phyloP scores from a whole-genome alignment of 148 eudicot species.

The Dianthus caryophyllus region DNA sequence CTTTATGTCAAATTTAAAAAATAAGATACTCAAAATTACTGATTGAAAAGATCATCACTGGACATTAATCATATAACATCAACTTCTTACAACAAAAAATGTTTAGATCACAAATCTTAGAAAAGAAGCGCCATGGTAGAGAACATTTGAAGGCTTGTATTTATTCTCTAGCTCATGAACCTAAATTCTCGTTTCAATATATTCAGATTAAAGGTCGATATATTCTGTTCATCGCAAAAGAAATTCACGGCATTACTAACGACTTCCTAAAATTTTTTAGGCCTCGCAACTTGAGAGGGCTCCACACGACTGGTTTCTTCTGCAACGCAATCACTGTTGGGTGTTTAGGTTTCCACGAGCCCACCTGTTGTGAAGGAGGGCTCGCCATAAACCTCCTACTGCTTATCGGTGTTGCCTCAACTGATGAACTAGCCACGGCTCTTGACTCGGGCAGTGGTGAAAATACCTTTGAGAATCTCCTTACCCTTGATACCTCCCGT shows the following conservation, averaged over 20 bases:
- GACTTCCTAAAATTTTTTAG: slow-evolving; percentile 51
- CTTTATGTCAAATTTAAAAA: no score
- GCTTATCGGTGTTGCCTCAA: slow-evolving; percentile 54
- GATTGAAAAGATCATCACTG: no score
- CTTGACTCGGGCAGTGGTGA: slow-evolving; percentile 42
- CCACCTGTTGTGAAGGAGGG: slow-evolving; percentile 56
- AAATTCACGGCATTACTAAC: slow-evolving; percentile 19
- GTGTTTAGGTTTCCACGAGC: slow-evolving; percentile 86
- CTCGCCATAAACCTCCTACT: slow-evolving; percentile 77
- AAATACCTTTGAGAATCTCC: slow-evolving; percentile 57
- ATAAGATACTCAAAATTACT: no score
- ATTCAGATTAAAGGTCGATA: slow-evolving; percentile 9
- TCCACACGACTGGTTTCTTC: slow-evolving; percentile 75
- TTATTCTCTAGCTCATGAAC: background rate
- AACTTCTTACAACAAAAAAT: slow-evolving; percentile 6
- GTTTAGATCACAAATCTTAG: slow-evolving; percentile 1
- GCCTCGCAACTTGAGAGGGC: slow-evolving; percentile 58
- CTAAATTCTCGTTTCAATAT: slow-evolving; percentile 5
- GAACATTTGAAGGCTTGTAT: background rate
- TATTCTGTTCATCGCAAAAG: background rate
- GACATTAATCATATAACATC: no score
- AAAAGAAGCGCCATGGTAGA: background rate
- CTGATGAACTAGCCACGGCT: slow-evolving; percentile 24
- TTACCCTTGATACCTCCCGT: slow-evolving; percentile 60
- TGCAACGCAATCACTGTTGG: slow-evolving; percentile 83